phyloP scores from a whole-genome alignment of 164 flowering plant genomes.

The Amborella trichopoda region DNA sequence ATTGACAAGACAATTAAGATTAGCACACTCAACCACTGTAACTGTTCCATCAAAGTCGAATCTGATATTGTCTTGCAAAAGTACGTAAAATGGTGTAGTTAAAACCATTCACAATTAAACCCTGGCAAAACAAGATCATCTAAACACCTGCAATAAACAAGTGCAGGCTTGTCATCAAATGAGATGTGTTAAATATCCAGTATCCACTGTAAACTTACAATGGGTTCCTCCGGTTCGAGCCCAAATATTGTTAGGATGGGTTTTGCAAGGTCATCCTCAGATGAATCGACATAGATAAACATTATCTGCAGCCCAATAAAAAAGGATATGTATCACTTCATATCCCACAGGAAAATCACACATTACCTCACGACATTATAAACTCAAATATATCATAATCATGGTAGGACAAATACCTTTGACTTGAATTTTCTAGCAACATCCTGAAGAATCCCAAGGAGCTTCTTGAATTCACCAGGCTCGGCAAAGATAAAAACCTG shows the following conservation, averaged over 20 bases:
- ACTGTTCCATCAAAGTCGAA: too few relatives aligned
- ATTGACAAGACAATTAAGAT: too few relatives aligned
- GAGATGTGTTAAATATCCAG: too few relatives aligned
- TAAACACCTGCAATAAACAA: too few relatives aligned
- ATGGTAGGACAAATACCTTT: slow-evolving; percentile 33
- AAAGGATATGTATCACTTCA: slow-evolving; percentile 1
- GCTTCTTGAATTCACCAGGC: slow-evolving; percentile 44
- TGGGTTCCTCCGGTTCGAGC: slow-evolving; percentile 47
- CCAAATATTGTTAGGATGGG: slow-evolving; percentile 85
- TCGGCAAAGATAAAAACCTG: slow-evolving; percentile 71
- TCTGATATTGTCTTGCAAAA: too few relatives aligned
- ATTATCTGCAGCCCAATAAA: slow-evolving; percentile 47
- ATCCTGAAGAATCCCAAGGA: slow-evolving; percentile 50
- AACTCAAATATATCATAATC: background rate
- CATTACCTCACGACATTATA: background rate
- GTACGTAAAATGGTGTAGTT: too few relatives aligned
- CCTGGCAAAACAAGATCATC: too few relatives aligned
- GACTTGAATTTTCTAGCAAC: slow-evolving; percentile 73
- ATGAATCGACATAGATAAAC: slow-evolving; percentile 54
- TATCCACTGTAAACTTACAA: too few relatives aligned
- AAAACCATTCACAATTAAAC: too few relatives aligned
- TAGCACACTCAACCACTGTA: too few relatives aligned
- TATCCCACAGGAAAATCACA: background rate
- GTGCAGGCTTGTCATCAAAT: too few relatives aligned
- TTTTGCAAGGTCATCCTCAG: slow-evolving; percentile 85